Conservation (phyloP, 1,139 yeast genomes). For the Eremothecium sinecaudum region DNA sequence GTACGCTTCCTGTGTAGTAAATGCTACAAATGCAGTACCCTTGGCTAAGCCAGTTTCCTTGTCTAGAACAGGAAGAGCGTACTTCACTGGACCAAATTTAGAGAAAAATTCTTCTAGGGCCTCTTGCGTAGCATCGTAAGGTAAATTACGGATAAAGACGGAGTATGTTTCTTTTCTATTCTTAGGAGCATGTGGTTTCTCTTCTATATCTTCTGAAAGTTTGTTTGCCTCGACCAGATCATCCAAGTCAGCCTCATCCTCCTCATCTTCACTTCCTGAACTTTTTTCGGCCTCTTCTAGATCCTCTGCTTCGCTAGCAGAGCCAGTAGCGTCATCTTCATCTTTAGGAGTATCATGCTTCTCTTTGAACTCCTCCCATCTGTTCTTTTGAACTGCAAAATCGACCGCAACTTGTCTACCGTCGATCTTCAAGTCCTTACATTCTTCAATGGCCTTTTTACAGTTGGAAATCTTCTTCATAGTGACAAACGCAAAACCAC, state of each 20-base stretch:
- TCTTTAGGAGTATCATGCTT: conserved; percentile 35
- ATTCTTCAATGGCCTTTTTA: conserved; percentile 66
- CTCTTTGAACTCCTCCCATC: conserved; percentile 54
- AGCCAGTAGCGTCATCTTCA: conserved; percentile 33
- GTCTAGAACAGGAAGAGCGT: conserved; percentile 90
- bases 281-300: conserved; percentile 25
- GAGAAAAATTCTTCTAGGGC: conserved; percentile 66
- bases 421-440: conserved; percentile 66
- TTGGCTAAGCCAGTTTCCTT: conserved; percentile 75
- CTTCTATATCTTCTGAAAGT: conserved; percentile 32
- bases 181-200: conserved; percentile 32
- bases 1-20: conserved; percentile 51
- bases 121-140: conserved; percentile 87
- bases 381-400: conserved; percentile 79
- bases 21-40: conserved; percentile 95
- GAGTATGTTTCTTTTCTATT: conserved; percentile 64
- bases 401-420: conserved; percentile 93
- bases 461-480: conserved; percentile 79
- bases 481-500: conserved; percentile 91
- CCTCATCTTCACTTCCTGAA: conserved; percentile 22
- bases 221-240: conserved; percentile 30
- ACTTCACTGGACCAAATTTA: conserved; percentile 78
- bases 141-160: conserved; percentile 82
- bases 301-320: conserved; percentile 31
- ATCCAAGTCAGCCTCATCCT: conserved; percentile 26